Conservation (phyloP, 1,284 basidiomycete species). For the Sanguinoderma infundibulare region DNA sequence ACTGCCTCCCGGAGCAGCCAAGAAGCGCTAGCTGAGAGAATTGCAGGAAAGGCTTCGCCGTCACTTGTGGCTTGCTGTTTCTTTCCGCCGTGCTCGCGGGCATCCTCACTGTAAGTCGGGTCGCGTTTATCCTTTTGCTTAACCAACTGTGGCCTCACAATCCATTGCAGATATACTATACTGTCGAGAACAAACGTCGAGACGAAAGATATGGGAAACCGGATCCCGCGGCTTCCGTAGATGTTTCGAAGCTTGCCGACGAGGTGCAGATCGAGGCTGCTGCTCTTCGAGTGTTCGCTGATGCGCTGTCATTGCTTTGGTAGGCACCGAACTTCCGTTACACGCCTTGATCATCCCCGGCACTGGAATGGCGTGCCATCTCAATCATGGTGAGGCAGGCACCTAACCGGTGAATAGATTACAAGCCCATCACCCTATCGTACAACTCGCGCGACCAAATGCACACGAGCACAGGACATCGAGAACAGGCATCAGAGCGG, state of each 20-base stretch:
- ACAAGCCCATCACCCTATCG: neutral
- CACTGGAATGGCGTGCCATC: too few relatives aligned
- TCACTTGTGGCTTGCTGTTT: slow-evolving; percentile 61
- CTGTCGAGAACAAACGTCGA: slow-evolving; percentile 64
- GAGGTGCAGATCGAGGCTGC: neutral
- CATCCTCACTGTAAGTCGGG: slow-evolving; percentile 56
- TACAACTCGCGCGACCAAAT: neutral
- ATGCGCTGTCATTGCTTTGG: neutral
- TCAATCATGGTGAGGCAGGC: too few relatives aligned
- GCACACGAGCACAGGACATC: neutral
- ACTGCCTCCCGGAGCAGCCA: neutral
- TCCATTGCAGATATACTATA: slow-evolving; percentile 29
- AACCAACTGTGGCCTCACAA: too few relatives aligned
- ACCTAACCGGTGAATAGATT: neutral
- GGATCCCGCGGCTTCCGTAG: slow-evolving; percentile 52
- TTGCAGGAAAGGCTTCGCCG: slow-evolving; percentile 68
- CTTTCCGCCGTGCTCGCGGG: slow-evolving; percentile 57
- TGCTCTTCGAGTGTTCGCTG: neutral
- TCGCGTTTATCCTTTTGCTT: neutral
- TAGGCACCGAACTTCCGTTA: slow-evolving; percentile 8
- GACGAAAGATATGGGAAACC: slow-evolving; percentile 60
- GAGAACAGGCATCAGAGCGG: neutral
- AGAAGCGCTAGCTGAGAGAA: neutral
- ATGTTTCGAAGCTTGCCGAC: slow-evolving; percentile 66
- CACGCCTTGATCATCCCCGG: neutral